These are phyloP conservation scores for Zea mays DNA, from an alignment of 176 grass and related monocot genomes.

Conservation along the genomic window Zm-B73-REFERENCE-NAM-5.0 NC_050105.1:136805001-136805500, in stretches of 20 bases:
- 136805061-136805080: not conserved
- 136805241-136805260: not conserved
- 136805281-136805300: no score
- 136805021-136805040: slow-evolving; percentile 38
- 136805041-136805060: slow-evolving; percentile 26
- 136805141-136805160: slow-evolving; percentile 89
- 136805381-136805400: no score
- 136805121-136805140: slow-evolving; percentile 65
- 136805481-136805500: no score
- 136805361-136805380: no score
- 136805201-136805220: not conserved
- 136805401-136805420: no score
- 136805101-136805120: slow-evolving; percentile 50
- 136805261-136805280: not conserved
- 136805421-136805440: no score
- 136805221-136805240: not conserved
- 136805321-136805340: no score
- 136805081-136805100: slow-evolving; percentile 72
- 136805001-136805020: slow-evolving; percentile 13
- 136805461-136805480: no score
- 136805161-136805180: slow-evolving; percentile 36
- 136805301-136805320: no score
- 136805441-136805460: no score
- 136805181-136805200: slow-evolving; percentile 4
- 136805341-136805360: no score